A percentile compares a stretch with the other conserved stretches of the same genome.
These are phyloP conservation scores for Urostyla sp. DNA, from an alignment of 73 alveolate species.

Conservation along the genomic window DNA sequence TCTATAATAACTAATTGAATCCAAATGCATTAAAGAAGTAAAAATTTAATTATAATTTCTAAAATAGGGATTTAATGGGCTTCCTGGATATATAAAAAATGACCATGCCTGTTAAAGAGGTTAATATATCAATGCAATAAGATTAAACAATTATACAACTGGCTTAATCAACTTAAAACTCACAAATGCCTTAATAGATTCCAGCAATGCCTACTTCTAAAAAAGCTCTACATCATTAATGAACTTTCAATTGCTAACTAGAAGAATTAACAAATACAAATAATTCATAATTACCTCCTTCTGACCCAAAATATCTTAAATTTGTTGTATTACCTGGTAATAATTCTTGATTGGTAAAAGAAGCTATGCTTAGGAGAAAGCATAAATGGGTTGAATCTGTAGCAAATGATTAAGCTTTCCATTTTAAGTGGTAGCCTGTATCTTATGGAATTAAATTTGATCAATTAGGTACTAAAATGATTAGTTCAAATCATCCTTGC, in stretches of 20 bases:
- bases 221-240: background rate
- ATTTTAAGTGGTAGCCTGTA: conserved; percentile 89
- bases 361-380: conserved; percentile 61
- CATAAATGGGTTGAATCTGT: conserved; percentile 68
- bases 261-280: background rate
- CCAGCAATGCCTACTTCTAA: background rate
- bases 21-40: background rate
- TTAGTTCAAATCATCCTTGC: background rate
- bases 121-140: background rate
- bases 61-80: conserved; percentile 20
- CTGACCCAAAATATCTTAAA: conserved; percentile 42
- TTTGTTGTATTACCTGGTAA: conserved; percentile 79
- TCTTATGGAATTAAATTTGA: conserved; percentile 81
- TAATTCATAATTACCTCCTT: background rate
- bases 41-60: background rate
- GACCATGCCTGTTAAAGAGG: conserved; percentile 28
- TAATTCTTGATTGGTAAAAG: conserved; percentile 66
- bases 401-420: conserved; percentile 32
- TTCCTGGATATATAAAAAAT: conserved; percentile 26
- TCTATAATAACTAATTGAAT: background rate
- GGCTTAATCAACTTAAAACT: background rate
- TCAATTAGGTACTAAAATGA: conserved; percentile 43
- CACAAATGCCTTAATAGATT: background rate
- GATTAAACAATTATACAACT: background rate
- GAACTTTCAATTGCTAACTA: background rate